Conservation (phyloP, 225 moss, liverwort and hornwort species). For the Lunularia cruciata region DNA sequence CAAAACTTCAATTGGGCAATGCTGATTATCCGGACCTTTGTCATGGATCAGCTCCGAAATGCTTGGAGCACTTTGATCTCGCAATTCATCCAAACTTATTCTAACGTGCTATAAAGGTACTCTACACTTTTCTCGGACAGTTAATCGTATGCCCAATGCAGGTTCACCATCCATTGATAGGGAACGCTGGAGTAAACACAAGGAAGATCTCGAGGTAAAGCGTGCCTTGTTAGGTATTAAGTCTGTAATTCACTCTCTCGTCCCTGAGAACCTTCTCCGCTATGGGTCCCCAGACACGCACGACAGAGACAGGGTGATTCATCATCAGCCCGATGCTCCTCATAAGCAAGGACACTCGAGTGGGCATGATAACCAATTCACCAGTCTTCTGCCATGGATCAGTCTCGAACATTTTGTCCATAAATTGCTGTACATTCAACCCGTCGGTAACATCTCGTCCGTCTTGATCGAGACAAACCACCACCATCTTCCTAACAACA, state of each 20-base stretch:
- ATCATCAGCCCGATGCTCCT: constrained; percentile 42
- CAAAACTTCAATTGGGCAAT: neutral
- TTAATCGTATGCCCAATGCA: too few relatives aligned
- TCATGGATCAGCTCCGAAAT: neutral
- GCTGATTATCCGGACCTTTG: neutral
- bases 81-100: neutral
- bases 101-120: neutral
- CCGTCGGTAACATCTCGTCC: constrained; percentile 32
- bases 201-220: neutral
- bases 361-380: constrained; percentile 32
- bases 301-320: constrained; percentile 35
- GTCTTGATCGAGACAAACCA: constrained; percentile 33
- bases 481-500: constrained; percentile 28
- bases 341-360: constrained; percentile 38
- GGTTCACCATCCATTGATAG: neutral
- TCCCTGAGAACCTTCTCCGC: constrained; percentile 26
- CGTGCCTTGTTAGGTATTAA: too few relatives aligned
- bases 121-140: neutral
- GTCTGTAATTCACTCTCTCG: constrained; percentile 6
- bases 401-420: constrained; percentile 35
- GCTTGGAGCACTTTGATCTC: neutral
- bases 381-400: constrained; percentile 39
- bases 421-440: constrained; percentile 31
- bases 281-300: constrained; percentile 34
- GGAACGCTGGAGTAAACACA: neutral